A percentile compares a stretch with the other conserved stretches of the same genome.
Conservation (phyloP, 2,329 filamentous ascomycete species). For the Penicillium sp. region DNA sequence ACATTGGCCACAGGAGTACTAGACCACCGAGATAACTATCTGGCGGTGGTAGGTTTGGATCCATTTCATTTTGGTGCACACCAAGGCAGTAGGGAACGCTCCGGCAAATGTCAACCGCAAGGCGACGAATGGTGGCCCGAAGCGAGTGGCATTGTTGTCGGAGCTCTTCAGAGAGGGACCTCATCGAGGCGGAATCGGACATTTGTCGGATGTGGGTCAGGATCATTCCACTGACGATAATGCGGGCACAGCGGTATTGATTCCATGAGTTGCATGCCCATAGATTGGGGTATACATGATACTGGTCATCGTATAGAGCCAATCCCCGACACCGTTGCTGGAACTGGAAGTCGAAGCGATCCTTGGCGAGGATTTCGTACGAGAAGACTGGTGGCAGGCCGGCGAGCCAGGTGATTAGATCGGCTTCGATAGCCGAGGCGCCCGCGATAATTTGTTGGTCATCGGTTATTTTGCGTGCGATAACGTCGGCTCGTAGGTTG, state of each 20-base stretch:
- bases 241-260: conserved; percentile 60
- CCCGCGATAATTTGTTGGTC: conserved; percentile 30
- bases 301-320: conserved; percentile 49
- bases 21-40: conserved; percentile 35
- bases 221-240: conserved; percentile 54
- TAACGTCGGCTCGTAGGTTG: conserved; percentile 37
- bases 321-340: conserved; percentile 25
- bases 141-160: conserved; percentile 31
- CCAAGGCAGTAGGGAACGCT: conserved; percentile 39
- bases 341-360: conserved; percentile 38
- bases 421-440: conserved; percentile 35
- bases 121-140: conserved; percentile 26
- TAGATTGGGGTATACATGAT: conserved; percentile 57
- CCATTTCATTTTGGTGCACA: conserved; percentile 15
- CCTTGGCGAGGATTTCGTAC: conserved; percentile 27
- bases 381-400: conserved; percentile 27
- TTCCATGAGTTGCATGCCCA: conserved; percentile 59
- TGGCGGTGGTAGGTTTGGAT: conserved; percentile 17
- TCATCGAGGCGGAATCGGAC: conserved; percentile 19
- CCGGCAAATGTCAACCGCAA: conserved; percentile 39
- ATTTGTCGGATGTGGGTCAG: conserved; percentile 30
- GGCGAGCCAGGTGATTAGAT: conserved; percentile 34
- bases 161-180: conserved; percentile 30
- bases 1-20: conserved; percentile 40
- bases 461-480: conserved; percentile 23